phyloP scores from a whole-genome alignment of 2,329 filamentous ascomycete species.

The Cladosporium sp. region DNA sequence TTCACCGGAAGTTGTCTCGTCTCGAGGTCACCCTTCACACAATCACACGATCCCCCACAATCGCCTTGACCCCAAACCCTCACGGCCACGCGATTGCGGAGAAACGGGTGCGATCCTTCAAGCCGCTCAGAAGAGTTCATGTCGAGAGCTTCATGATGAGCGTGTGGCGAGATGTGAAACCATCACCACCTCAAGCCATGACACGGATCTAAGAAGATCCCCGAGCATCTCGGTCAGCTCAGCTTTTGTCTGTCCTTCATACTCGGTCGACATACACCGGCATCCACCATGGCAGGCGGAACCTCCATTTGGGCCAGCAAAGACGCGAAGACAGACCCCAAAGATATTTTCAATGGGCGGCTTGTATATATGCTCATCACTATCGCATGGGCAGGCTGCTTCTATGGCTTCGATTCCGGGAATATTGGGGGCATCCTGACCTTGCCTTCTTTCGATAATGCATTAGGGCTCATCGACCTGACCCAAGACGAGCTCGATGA shows the following conservation, averaged over 20 bases:
- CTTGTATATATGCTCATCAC: conserved; percentile 17
- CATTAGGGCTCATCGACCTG: conserved; percentile 15
- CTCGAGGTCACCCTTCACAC: not conserved
- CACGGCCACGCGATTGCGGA: not conserved
- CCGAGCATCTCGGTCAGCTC: not conserved
- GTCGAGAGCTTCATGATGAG: not conserved
- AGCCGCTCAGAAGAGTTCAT: not conserved
- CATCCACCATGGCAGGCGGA: conserved; percentile 14
- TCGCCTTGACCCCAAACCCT: not conserved
- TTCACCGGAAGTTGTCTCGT: too few species aligned
- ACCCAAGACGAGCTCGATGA: conserved; percentile 10
- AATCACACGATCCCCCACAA: not conserved
- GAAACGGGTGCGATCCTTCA: not conserved
- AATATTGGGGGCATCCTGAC: conserved; percentile 19
- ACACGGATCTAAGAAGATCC: not conserved
- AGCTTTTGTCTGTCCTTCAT: not conserved
- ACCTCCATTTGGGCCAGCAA: conserved; percentile 18
- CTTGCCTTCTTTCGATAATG: conserved; percentile 19
- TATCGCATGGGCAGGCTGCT: conserved; percentile 17
- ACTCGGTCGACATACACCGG: not conserved
- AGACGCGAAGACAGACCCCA: conserved; percentile 18
- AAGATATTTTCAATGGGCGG: conserved; percentile 17
- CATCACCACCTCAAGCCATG: not conserved
- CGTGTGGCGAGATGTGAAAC: not conserved
- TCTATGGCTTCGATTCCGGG: conserved; percentile 19